A percentile compares a stretch with the other conserved stretches of the same genome.
Conservation (phyloP, 306 rosid species). For the Argentina anserina region DNA sequence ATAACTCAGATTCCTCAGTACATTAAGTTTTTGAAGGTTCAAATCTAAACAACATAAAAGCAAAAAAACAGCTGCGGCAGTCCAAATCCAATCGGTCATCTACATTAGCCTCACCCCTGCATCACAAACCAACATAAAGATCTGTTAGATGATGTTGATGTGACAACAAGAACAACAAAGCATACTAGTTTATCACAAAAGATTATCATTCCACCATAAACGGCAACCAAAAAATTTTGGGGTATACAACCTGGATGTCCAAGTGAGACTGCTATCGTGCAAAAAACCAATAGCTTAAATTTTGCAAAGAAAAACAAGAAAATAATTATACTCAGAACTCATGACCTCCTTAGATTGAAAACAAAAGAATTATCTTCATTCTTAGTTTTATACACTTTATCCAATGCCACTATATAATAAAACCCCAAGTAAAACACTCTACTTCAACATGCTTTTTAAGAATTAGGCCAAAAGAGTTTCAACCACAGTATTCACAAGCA, state of each 20-base stretch:
- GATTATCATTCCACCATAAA: neutral
- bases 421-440: too few species aligned
- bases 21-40: neutral
- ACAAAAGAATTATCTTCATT: too few species aligned
- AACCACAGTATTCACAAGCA: too few species aligned
- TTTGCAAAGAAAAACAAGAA: neutral
- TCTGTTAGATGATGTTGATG: neutral
- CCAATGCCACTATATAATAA: too few species aligned
- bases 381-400: neutral
- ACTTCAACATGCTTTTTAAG: too few species aligned
- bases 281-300: neutral
- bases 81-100: neutral
- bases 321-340: neutral
- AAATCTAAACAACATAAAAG: neutral
- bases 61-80: conserved; percentile 6
- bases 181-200: neutral
- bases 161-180: neutral
- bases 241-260: neutral
- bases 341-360: too few species aligned
- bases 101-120: conserved; percentile 11
- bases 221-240: neutral
- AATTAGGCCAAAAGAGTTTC: too few species aligned
- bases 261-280: neutral
- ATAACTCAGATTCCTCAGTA: neutral
- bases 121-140: neutral